Evolutionary conservation across 2,329 filamentous ascomycete species (phyloP).

Genomic region (Leptoxyphium fumago): DNA sequence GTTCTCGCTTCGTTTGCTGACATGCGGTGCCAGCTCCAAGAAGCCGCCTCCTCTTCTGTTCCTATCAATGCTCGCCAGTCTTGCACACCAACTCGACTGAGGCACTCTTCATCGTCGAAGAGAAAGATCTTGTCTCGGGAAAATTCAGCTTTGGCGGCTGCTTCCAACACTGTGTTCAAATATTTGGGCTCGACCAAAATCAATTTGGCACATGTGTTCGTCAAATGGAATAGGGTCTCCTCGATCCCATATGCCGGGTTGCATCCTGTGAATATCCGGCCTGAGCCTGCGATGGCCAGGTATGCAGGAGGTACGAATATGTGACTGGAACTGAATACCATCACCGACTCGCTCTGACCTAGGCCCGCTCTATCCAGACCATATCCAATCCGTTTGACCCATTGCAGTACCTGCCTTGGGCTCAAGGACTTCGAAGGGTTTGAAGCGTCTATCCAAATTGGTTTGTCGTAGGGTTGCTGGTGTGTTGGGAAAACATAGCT

Average conservation of each 20-base stretch:
- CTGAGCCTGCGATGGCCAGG: constrained; percentile 38
- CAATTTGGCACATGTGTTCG: constrained; percentile 35
- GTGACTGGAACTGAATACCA: constrained; percentile 41
- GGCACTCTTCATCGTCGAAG: constrained; percentile 28
- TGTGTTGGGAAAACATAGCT: constrained; percentile 23
- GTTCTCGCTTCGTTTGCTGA: constrained; percentile 21
- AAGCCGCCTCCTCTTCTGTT: constrained; percentile 11
- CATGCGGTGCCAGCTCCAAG: constrained; percentile 30
- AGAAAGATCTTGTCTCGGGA: constrained; percentile 31
- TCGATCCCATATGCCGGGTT: constrained; percentile 38
- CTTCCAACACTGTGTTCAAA: constrained; percentile 29
- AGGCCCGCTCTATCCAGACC: constrained; percentile 35
- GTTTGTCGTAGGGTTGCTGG: constrained; percentile 26
- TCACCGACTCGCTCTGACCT: constrained; percentile 35
- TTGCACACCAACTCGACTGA: constrained; percentile 18
- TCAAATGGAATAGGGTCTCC: constrained; percentile 38
- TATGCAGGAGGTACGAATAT: constrained; percentile 42
- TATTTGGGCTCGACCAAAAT: constrained; percentile 36
- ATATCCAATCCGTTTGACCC: constrained; percentile 37
- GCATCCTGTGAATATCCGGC: constrained; percentile 41
- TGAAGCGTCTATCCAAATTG: constrained; percentile 40
- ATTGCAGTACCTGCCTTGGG: constrained; percentile 26
- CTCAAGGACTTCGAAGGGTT: constrained; percentile 32
- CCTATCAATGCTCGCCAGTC: constrained; percentile 31
- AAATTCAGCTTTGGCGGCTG: constrained; percentile 28